Percentiles rank a stretch among this genome's conserved stretches.
These are phyloP conservation scores for Ustilago xerochloae DNA, from an alignment of 1,284 basidiomycete species.

Conservation along the genomic window DNA sequence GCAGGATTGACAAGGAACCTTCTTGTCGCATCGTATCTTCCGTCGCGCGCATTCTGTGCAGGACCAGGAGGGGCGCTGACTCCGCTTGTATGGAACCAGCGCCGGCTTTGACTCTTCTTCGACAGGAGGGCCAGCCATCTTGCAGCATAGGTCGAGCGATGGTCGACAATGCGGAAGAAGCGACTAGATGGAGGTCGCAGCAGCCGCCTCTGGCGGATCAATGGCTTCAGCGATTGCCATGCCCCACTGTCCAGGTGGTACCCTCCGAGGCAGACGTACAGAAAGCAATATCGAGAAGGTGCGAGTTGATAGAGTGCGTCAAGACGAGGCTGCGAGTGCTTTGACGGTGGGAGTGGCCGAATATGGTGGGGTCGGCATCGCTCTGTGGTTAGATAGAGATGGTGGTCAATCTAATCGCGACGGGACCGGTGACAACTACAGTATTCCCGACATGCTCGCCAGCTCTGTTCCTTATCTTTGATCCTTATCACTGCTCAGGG, in stretches of 20 bases:
- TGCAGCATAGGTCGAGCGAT: conserved; percentile 3
- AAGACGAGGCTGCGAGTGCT: neutral
- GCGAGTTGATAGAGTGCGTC: neutral
- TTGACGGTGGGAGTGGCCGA: neutral
- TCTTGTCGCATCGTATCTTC: conserved; percentile 57
- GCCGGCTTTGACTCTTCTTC: conserved; percentile 10
- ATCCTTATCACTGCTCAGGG: neutral
- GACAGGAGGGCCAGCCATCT: conserved; percentile 9
- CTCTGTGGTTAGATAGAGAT: no score
- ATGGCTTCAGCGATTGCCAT: no score
- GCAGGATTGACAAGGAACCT: conserved; percentile 55
- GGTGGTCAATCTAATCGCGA: neutral
- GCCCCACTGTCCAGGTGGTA: no score
- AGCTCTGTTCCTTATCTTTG: neutral
- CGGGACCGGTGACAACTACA: neutral
- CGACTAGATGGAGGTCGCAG: no score
- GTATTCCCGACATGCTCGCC: neutral
- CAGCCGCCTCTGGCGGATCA: no score
- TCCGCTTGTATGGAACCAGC: conserved; percentile 37
- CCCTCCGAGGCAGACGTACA: no score
- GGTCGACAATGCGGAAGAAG: neutral
- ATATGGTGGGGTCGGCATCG: neutral
- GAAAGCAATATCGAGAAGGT: neutral
- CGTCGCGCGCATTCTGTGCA: conserved; percentile 57
- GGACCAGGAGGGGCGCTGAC: conserved; percentile 50